Conservation (phyloP, 176 grass and related monocot genomes). For the Oryza meridionalis region DNA sequence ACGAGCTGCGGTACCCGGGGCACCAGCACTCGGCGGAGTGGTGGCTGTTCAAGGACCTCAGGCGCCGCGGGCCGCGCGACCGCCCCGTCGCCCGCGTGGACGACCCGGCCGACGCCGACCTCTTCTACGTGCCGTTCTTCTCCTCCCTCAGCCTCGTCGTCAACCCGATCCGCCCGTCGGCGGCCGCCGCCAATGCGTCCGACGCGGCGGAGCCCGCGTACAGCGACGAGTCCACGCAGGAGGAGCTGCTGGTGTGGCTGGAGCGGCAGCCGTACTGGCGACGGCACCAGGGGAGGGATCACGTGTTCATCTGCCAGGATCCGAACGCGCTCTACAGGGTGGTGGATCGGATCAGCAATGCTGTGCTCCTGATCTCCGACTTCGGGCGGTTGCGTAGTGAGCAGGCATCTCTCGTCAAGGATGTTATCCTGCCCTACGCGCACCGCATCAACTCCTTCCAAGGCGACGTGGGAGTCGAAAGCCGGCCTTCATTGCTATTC, state of each 20-base stretch:
- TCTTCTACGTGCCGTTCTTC: constrained; percentile 98
- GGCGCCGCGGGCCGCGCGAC: constrained; percentile 34
- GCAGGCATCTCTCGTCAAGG: constrained; percentile 88
- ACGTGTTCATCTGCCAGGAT: constrained; percentile 94
- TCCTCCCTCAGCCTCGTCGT: constrained; percentile 94
- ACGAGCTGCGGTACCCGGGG: constrained; percentile 67
- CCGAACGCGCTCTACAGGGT: constrained; percentile 81
- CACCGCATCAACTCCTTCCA: constrained; percentile 83
- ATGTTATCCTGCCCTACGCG: constrained; percentile 92
- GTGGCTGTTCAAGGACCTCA: constrained; percentile 79
- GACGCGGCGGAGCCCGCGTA: constrained; percentile 40
- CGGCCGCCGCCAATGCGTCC: constrained; percentile 27
- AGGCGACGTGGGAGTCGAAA: constrained; percentile 59
- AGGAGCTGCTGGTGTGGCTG: constrained; percentile 83
- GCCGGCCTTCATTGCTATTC: constrained; percentile 68
- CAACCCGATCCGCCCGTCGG: constrained; percentile 63
- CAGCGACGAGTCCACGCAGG: constrained; percentile 78
- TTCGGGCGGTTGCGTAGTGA: constrained; percentile 73
- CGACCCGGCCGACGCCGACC: constrained; percentile 68
- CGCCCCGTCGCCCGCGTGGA: constrained; percentile 59
- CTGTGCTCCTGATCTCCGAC: constrained; percentile 86
- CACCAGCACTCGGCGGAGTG: constrained; percentile 94
- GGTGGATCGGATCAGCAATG: constrained; percentile 73
- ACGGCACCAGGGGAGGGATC: constrained; percentile 71
- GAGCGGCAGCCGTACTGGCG: constrained; percentile 74